Conservation (phyloP, 2,329 filamentous ascomycete genomes). For the Colletotrichum destructivum region DNA sequence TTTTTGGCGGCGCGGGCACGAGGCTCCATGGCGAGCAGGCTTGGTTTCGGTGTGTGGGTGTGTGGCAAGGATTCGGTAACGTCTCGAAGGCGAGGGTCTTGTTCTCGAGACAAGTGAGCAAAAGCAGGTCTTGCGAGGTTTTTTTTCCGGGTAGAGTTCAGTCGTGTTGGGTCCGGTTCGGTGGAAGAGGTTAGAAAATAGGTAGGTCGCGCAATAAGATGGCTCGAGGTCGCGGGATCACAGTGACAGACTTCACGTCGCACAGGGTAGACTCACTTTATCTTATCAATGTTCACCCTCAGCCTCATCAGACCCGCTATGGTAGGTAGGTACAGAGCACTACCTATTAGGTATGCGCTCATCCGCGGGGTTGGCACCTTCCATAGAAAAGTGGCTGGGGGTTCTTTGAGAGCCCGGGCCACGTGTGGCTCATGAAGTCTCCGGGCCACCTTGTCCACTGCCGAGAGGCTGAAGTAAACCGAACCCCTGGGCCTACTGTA, state of each 20-base stretch:
- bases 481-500: slow-evolving; percentile 22
- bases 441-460: slow-evolving; percentile 41
- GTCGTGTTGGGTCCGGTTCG: background rate
- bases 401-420: slow-evolving; percentile 12
- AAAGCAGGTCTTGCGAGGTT: too few species aligned
- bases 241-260: slow-evolving; percentile 29
- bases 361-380: slow-evolving; percentile 26
- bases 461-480: slow-evolving; percentile 26
- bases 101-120: background rate
- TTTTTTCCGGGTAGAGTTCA: background rate
- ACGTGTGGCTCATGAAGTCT: slow-evolving; percentile 28
- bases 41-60: background rate
- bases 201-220: background rate
- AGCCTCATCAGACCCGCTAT: background rate
- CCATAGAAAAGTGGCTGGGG: slow-evolving; percentile 3
- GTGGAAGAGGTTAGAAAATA: background rate
- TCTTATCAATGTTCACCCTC: background rate
- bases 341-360: background rate
- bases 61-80: background rate
- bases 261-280: slow-evolving; percentile 16
- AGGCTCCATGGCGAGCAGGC: slow-evolving; percentile 75
- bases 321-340: too few species aligned
- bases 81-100: background rate
- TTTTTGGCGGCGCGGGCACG: slow-evolving; percentile 84
- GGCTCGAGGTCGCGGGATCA: background rate